A percentile compares a stretch with the other conserved stretches of the same genome.
These are phyloP conservation scores for Blepharisma undulans DNA, from an alignment of 169 alveolate species.

Conservation along the genomic window DNA sequence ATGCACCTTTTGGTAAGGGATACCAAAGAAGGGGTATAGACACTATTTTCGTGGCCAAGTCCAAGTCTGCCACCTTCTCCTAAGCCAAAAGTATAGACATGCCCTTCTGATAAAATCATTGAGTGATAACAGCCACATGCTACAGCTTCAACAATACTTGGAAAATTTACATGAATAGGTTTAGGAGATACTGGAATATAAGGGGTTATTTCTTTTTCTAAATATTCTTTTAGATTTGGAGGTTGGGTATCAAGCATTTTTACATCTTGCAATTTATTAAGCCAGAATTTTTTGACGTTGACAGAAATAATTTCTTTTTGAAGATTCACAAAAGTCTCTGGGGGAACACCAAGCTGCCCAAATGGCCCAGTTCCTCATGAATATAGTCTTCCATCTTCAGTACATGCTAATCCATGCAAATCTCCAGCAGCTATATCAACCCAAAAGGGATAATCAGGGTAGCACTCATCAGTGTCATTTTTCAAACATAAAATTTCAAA, in stretches of 20 bases:
- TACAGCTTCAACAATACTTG: neutral
- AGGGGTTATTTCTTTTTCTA: conserved; percentile 17
- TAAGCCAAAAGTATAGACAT: conserved; percentile 6
- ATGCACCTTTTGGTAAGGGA: neutral
- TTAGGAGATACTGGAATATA: conserved; percentile 5
- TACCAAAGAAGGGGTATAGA: neutral
- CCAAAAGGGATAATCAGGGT: conserved; percentile 43
- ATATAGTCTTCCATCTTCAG: conserved; percentile 36
- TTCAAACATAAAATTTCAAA: neutral
- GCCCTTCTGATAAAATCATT: conserved; percentile 14
- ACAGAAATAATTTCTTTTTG: neutral
- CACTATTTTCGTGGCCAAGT: neutral
- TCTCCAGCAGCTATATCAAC: conserved; percentile 29
- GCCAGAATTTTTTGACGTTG: conserved; percentile 8
- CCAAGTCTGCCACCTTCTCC: conserved; percentile 40
- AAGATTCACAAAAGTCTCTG: neutral
- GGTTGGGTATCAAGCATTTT: neutral
- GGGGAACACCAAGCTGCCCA: conserved; percentile 33
- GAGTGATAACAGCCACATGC: conserved; percentile 37
- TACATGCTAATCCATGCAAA: conserved; percentile 4
- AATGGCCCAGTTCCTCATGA: conserved; percentile 40
- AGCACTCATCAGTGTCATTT: conserved; percentile 1
- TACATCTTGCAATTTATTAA: neutral
- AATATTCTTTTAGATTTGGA: neutral
- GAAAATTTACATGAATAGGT: neutral